Evolutionary conservation across 371 early-diverging fungal species (phyloP).

Genomic region (Mucor racemosus): DNA sequence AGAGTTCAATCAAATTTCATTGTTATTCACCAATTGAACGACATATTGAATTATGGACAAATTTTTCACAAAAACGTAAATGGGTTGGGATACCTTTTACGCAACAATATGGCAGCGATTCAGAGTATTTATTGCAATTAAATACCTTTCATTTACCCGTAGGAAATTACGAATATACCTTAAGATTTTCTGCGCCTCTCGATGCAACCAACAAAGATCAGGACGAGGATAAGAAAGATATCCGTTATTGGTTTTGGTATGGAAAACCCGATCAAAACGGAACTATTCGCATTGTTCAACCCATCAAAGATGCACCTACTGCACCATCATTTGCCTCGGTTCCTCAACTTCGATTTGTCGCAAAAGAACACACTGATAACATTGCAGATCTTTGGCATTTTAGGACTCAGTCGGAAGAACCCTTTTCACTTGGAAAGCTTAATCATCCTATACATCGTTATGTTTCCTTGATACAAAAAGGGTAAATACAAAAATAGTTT

Average conservation of each 20-base stretch:
- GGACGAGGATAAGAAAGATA: background rate
- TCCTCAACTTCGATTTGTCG: conserved; percentile 12
- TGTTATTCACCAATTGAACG: conserved; percentile 10
- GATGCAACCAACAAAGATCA: background rate
- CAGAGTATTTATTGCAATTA: background rate
- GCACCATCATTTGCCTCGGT: background rate
- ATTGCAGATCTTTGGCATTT: conserved; percentile 14
- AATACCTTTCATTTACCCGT: background rate
- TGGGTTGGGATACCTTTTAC: conserved; percentile 20
- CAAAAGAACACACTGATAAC: background rate
- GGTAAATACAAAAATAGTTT: conserved; percentile 3
- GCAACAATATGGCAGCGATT: background rate
- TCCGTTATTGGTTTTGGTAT: conserved; percentile 21
- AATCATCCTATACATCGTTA: conserved; percentile 7
- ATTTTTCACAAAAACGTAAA: conserved; percentile 2
- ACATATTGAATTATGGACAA: conserved; percentile 35
- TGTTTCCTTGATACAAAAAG: conserved; percentile 20
- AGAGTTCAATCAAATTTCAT: background rate
- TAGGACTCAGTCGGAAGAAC: background rate
- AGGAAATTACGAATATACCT: conserved; percentile 21
- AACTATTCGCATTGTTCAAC: background rate
- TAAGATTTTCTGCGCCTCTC: background rate
- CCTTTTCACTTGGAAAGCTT: conserved; percentile 8
- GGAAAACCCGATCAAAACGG: conserved; percentile 20
- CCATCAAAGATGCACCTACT: background rate